Evolutionary conservation across 148 eudicot species (phyloP).

Genomic region (Dysphania ambrosioides): DNA sequence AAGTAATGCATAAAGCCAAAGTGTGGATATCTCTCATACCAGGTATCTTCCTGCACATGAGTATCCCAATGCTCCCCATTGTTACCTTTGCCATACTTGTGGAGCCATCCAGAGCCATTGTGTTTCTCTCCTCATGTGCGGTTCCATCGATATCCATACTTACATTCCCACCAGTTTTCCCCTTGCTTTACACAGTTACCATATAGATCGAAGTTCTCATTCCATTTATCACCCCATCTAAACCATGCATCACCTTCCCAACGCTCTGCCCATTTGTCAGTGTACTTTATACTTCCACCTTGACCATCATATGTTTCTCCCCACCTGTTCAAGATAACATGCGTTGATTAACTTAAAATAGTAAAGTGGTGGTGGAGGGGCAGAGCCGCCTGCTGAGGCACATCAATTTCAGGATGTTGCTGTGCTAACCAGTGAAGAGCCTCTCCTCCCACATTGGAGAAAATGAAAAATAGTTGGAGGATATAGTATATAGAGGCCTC

Average conservation of each 20-base stretch:
- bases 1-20: constrained; percentile 75
- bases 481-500: no score
- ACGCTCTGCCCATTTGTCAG: constrained; percentile 97
- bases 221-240: constrained; percentile 99
- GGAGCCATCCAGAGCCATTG: constrained; percentile 87
- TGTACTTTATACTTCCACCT: constrained; percentile 81
- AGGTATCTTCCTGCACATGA: constrained; percentile 67
- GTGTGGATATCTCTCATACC: constrained; percentile 87
- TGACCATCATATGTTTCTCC: constrained; percentile 88
- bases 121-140: constrained; percentile 93
- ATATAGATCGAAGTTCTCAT: constrained; percentile 61
- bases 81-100: constrained; percentile 88
- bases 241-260: constrained; percentile 77
- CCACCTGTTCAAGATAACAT: constrained; percentile 68
- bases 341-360: no score
- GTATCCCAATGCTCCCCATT: constrained; percentile 96
- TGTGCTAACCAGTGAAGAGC: no score
- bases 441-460: no score
- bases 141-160: constrained; percentile 76
- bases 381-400: no score
- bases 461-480: no score
- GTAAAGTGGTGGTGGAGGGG: no score
- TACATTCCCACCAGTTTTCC: constrained; percentile 92
- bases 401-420: no score
- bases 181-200: constrained; percentile 81